Evolutionary conservation across 441 rosid species (phyloP).

Genomic region (Viola pubescens): DNA sequence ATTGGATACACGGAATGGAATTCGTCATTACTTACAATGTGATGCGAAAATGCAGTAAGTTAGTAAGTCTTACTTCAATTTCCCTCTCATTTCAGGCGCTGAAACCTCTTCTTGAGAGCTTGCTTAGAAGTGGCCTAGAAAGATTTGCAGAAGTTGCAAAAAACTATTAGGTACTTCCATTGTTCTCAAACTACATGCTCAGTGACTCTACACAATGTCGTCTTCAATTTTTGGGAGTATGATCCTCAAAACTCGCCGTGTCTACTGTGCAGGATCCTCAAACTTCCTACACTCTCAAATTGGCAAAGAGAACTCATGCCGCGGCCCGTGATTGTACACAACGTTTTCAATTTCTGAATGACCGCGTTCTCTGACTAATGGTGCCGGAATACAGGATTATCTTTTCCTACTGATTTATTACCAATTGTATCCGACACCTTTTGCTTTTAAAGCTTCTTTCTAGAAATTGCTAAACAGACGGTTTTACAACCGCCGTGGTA

Average conservation of each 20-base stretch:
- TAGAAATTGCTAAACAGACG: too few relatives aligned
- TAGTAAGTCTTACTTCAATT: background rate
- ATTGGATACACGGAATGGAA: background rate
- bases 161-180: constrained; percentile 15
- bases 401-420: too few relatives aligned
- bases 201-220: constrained; percentile 6
- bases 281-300: background rate
- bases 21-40: background rate
- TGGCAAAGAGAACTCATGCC: background rate
- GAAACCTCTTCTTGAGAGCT: constrained; percentile 66
- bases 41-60: background rate
- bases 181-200: constrained; percentile 14
- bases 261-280: background rate
- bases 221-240: background rate
- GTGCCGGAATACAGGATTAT: too few relatives aligned
- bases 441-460: too few relatives aligned
- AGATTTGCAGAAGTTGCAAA: constrained; percentile 56
- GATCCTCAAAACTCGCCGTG: background rate
- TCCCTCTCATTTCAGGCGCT: constrained; percentile 45
- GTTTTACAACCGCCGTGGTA: too few relatives aligned
- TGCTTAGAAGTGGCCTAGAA: constrained; percentile 55
- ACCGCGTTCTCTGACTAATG: too few relatives aligned
- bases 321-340: too few relatives aligned
- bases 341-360: too few relatives aligned
- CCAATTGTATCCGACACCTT: too few relatives aligned